A percentile compares a stretch with the other conserved stretches of the same genome.
Evolutionary conservation across 441 rosid species (phyloP).

Genomic region (Cnidoscolus chayamansa): DNA sequence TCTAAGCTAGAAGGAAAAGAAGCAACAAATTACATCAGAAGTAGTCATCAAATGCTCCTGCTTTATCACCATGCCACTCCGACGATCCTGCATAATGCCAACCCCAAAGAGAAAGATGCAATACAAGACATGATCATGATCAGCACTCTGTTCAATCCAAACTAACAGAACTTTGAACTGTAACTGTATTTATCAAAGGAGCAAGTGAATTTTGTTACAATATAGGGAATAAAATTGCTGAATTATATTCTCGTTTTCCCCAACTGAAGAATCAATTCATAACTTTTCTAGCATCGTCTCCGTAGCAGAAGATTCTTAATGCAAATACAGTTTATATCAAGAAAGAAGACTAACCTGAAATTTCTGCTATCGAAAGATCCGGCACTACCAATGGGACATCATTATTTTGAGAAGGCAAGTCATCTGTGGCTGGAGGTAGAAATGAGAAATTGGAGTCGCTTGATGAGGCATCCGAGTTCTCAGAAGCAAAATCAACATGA

Average conservation of each 20-base stretch:
- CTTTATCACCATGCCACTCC: conserved; percentile 46
- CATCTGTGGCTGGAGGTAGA: conserved; percentile 36
- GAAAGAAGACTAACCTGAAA: conserved; percentile 48
- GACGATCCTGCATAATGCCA: conserved; percentile 53
- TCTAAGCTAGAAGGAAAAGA: conserved; percentile 16
- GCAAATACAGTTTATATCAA: conserved; percentile 17
- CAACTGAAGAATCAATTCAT: neutral
- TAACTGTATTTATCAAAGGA: neutral
- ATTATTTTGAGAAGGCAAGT: conserved; percentile 31
- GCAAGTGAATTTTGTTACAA: neutral
- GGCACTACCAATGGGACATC: conserved; percentile 49
- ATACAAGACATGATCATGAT: conserved; percentile 13
- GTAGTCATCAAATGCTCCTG: conserved; percentile 78
- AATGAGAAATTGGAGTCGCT: conserved; percentile 60
- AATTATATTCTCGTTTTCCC: neutral
- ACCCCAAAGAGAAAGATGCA: conserved; percentile 25
- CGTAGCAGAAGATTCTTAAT: conserved; percentile 12
- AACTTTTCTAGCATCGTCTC: neutral
- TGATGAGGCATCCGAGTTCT: conserved; percentile 63
- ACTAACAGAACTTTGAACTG: conserved; percentile 7
- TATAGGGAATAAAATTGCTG: conserved; percentile 1
- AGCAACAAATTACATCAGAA: conserved; percentile 43
- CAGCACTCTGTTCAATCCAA: conserved; percentile 5
- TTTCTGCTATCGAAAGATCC: conserved; percentile 54
- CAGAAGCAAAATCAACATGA: conserved; percentile 48